These are phyloP conservation scores for Dendrobium catenatum DNA, from an alignment of 106 monocot genomes.

Conservation along the genomic window DNA sequence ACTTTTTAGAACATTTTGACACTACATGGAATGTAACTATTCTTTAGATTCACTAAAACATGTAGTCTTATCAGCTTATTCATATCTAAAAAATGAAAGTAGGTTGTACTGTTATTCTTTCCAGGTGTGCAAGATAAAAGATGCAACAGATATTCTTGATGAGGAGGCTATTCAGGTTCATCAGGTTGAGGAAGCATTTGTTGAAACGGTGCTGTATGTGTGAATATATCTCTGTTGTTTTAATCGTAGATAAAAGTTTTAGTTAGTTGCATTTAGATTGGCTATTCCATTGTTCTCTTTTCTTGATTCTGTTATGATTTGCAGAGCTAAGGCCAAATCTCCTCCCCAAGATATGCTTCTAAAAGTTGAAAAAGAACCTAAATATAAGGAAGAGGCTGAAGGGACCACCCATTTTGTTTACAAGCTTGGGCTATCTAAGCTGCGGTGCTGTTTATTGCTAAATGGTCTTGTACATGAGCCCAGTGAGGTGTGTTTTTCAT, in stretches of 20 bases:
- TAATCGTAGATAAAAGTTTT: background rate
- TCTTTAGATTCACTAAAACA: background rate
- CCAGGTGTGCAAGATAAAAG: slow-evolving; percentile 52
- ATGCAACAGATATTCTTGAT: slow-evolving; percentile 37
- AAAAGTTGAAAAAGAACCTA: slow-evolving; percentile 54
- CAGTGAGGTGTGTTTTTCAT: slow-evolving; percentile 44
- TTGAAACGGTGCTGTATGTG: slow-evolving; percentile 73
- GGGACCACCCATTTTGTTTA: slow-evolving; percentile 73
- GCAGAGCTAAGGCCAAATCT: slow-evolving; percentile 76
- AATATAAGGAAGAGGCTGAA: slow-evolving; percentile 49
- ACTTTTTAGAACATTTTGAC: background rate
- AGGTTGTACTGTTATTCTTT: slow-evolving; percentile 1
- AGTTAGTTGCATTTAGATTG: slow-evolving; percentile 2
- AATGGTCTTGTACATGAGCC: slow-evolving; percentile 87
- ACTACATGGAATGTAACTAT: background rate
- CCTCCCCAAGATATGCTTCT: slow-evolving; percentile 81
- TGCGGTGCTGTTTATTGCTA: slow-evolving; percentile 73
- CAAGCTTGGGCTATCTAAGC: slow-evolving; percentile 78
- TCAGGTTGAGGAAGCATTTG: slow-evolving; percentile 92
- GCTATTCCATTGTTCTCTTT: background rate
- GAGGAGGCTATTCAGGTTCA: slow-evolving; percentile 73
- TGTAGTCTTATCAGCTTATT: background rate
- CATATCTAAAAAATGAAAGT: background rate
- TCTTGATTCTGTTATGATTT: slow-evolving; percentile 10
- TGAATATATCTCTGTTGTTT: background rate